Base-by-base conservation (phyloP, 352 stramenopile species). In the Phytophthora cryptogea region DNA sequence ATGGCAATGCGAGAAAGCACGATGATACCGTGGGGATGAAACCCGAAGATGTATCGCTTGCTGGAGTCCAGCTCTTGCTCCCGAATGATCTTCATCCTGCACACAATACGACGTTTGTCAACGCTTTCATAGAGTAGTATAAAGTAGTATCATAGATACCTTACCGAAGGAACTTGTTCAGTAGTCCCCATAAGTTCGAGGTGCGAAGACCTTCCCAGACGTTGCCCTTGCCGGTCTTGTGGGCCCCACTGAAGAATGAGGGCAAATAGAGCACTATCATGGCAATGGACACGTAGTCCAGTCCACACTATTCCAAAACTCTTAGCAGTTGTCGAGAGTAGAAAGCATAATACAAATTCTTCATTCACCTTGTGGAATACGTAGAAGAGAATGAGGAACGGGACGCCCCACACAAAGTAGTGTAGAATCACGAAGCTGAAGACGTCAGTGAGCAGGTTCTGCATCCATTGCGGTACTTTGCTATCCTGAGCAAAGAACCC, bases 11-110 rank as follows among this genome's bases (percentile, higher is more conserved):
- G 70, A 28, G 76, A 86, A 3, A 86, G 54, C 20, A 83, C 63
- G 35, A 83, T 66, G 58, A 86, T 86, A 1, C 76, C 76, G 41
- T 86, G 76, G 7, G 76, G 76, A 26, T 86, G 76, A 33, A 74
- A 83, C 7, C 63, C 68, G 52, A 86, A 86, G 33, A 86, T 68
- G 59, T 83, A 74, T 14, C 53, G 57, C 54, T 83, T 76, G 13
- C 23, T 64, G 27, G 54, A 13, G 43, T 80, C 66, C 10, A 78
- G 66, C 33, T 60, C 61, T 36, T 76, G 68, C 35, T 81, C 69
- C 3, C 72, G 72, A 27, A 78, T 62, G 44, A 81, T 62, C 39
- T 74, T 71, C 10, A 71, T 39, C 2, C 68, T 75, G 23, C 13
- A 17, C 20, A 42, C 14, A 43, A 42, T n/a, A n/a, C 5, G 8